phyloP scores from a whole-genome alignment of 1,284 basidiomycete genomes.

The Taiwanofungus camphoratus region DNA sequence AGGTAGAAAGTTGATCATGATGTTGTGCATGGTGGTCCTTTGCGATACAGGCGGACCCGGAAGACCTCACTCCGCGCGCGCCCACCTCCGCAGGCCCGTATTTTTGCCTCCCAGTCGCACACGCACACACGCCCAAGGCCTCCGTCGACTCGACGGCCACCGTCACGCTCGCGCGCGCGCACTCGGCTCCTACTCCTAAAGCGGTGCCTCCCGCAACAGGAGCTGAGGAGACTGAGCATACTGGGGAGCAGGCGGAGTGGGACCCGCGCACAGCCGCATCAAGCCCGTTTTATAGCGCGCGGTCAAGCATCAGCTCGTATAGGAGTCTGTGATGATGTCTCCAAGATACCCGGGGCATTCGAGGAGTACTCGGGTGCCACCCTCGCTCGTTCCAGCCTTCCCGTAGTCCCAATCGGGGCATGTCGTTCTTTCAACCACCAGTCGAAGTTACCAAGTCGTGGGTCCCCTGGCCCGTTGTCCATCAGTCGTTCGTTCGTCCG shows the following conservation, averaged over 20 bases:
- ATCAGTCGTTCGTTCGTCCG: no score
- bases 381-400: no score
- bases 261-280: slow-evolving; percentile 9
- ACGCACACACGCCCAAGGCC: not conserved
- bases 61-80: slow-evolving; percentile 2
- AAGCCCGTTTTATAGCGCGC: slow-evolving; percentile 19
- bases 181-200: not conserved
- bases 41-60: slow-evolving; percentile 6
- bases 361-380: no score
- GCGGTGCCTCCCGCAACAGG: not conserved
- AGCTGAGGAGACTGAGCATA: slow-evolving; percentile 2
- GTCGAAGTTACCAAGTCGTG: no score
- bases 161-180: slow-evolving; percentile 7
- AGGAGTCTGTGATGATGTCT: no score
- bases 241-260: no score
- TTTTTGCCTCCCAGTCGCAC: not conserved
- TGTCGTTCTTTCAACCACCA: no score
- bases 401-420: no score
- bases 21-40: no score
- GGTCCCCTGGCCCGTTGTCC: no score
- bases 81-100: slow-evolving; percentile 1
- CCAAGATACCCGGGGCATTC: not conserved
- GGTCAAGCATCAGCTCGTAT: slow-evolving; percentile 11
- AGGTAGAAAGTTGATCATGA: no score
- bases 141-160: slow-evolving; percentile 16